Evolutionary conservation across 2,329 filamentous ascomycete species (phyloP).

Genomic region (Nannizziopsis barbatae): DNA sequence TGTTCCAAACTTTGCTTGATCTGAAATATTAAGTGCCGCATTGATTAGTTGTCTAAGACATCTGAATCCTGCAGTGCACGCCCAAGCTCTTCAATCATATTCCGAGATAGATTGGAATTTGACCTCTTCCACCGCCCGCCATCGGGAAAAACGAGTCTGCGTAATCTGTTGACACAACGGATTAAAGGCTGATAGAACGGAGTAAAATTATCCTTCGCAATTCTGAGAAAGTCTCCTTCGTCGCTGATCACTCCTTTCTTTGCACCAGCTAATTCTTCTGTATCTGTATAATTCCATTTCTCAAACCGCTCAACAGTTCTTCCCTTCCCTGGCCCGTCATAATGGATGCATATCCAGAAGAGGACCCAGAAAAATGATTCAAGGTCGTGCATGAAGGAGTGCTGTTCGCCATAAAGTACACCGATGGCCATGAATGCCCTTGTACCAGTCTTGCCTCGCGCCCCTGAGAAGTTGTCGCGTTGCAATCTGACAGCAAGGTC

Average conservation of each 20-base stretch:
- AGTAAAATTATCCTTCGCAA: background rate
- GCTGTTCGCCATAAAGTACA: constrained; percentile 25
- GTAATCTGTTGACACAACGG: background rate
- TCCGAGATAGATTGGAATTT: background rate
- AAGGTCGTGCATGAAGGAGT: constrained; percentile 41
- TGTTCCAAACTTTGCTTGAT: no score
- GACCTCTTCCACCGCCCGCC: background rate
- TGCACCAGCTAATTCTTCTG: background rate
- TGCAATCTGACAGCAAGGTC: no score
- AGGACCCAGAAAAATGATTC: constrained; percentile 43
- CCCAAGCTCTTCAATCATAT: background rate
- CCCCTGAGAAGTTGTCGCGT: no score
- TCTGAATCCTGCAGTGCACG: background rate
- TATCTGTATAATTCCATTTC: no score
- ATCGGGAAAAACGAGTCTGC: background rate
- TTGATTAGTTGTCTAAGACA: background rate
- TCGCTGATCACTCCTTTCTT: background rate
- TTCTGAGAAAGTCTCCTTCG: background rate
- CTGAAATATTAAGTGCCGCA: no score
- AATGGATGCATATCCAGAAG: constrained; percentile 40
- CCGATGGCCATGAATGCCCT: no score
- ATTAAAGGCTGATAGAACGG: background rate
- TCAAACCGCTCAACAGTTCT: constrained; percentile 12
- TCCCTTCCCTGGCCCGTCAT: constrained; percentile 21
- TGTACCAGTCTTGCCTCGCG: no score